Percentiles rank a stretch among this genome's conserved stretches.
These are phyloP conservation scores for Vanderwaltozyma tropicalis DNA, from an alignment of 805 yeast genomes.

Conservation along the genomic window DNA sequence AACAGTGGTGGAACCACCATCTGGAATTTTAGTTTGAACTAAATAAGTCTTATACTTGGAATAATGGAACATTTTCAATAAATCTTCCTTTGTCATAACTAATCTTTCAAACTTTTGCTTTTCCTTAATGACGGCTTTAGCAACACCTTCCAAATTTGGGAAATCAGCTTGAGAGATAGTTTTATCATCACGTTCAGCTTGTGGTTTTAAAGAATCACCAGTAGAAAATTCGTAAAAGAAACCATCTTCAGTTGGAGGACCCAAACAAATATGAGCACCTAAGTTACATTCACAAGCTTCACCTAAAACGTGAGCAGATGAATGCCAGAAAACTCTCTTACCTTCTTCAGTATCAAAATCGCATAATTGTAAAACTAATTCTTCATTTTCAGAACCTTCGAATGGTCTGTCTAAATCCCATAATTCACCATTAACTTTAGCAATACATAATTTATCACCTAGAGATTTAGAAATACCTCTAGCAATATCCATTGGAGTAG, in stretches of 20 bases:
- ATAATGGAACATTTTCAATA: slow-evolving; percentile 87
- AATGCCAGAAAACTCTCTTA: slow-evolving; percentile 95
- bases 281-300: slow-evolving; percentile 95
- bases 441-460: slow-evolving; percentile 78
- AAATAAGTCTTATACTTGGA: slow-evolving; percentile 90
- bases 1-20: slow-evolving; percentile 91
- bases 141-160: slow-evolving; percentile 70
- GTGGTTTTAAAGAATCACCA: slow-evolving; percentile 29
- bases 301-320: slow-evolving; percentile 95
- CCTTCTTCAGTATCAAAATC: slow-evolving; percentile 95
- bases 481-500: slow-evolving; percentile 83
- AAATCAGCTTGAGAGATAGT: slow-evolving; percentile 78
- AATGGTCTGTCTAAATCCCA: slow-evolving; percentile 96
- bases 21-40: slow-evolving; percentile 83
- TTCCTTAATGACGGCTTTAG: slow-evolving; percentile 84
- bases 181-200: slow-evolving; percentile 64
- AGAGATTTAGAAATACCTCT: slow-evolving; percentile 75
- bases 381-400: slow-evolving; percentile 42
- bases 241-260: slow-evolving; percentile 97
- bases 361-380: slow-evolving; percentile 54
- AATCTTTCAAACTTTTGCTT: slow-evolving; percentile 92
- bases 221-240: slow-evolving; percentile 94
- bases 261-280: slow-evolving; percentile 87
- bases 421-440: slow-evolving; percentile 79
- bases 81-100: slow-evolving; percentile 82